phyloP scores from a whole-genome alignment of 1,284 basidiomycete genomes.

The Entoloma clypeatum region DNA sequence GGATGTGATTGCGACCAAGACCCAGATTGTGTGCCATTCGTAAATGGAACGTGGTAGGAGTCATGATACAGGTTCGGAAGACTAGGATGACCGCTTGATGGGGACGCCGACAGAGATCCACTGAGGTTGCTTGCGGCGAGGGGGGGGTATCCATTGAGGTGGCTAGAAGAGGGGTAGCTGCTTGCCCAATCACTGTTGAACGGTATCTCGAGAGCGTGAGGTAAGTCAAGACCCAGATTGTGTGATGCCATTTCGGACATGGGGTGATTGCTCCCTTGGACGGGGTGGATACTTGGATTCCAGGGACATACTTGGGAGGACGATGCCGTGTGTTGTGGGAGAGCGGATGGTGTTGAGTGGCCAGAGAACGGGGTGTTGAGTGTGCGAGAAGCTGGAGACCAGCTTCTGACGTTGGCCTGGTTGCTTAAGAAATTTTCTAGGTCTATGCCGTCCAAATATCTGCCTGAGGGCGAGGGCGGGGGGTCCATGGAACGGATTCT shows the following conservation, averaged over 20 bases:
- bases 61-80: conserved; percentile 20
- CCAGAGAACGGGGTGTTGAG: conserved; percentile 35
- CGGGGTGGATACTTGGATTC: conserved; percentile 31
- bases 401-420: conserved; percentile 26
- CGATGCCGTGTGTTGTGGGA: conserved; percentile 35
- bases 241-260: conserved; percentile 16
- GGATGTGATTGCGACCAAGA: conserved; percentile 20
- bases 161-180: conserved; percentile 20
- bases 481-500: conserved; percentile 18
- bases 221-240: conserved; percentile 13
- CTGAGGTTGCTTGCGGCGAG: conserved; percentile 20
- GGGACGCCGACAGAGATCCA: conserved; percentile 18
- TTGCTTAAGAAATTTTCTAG: conserved; percentile 6
- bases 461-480: conserved; percentile 15
- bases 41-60: conserved; percentile 19
- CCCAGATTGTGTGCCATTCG: conserved; percentile 17
- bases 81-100: conserved; percentile 18
- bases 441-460: conserved; percentile 14
- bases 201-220: conserved; percentile 10
- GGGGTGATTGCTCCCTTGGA: conserved; percentile 14
- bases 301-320: conserved; percentile 38
- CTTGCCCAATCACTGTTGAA: conserved; percentile 23
- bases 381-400: conserved; percentile 38
- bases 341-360: conserved; percentile 32
- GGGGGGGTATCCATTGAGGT: conserved; percentile 22